phyloP scores from a whole-genome alignment of 2,329 filamentous ascomycete genomes.

The Pseudomassariella vexata region DNA sequence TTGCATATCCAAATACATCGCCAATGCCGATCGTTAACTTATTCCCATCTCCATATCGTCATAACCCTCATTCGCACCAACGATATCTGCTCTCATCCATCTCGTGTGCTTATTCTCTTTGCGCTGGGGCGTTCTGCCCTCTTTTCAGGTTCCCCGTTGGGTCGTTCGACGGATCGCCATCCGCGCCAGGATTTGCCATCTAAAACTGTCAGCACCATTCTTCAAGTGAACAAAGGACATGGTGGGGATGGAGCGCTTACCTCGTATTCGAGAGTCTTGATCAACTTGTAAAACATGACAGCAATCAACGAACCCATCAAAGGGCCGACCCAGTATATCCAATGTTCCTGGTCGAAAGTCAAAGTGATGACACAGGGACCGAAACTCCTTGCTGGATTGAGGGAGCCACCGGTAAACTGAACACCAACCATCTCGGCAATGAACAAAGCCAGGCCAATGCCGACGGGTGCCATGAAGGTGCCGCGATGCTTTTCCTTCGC shows the following conservation, averaged over 20 bases:
- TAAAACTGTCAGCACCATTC: conserved; percentile 11
- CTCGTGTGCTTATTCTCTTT: no score
- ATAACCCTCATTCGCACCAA: no score
- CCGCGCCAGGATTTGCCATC: conserved; percentile 41
- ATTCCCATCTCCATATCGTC: no score
- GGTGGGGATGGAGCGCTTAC: conserved; percentile 9
- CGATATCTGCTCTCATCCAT: no score
- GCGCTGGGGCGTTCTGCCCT: conserved; percentile 14
- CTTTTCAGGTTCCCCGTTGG: conserved; percentile 38
- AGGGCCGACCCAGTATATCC: conserved; percentile 25
- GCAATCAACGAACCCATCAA: conserved; percentile 27
- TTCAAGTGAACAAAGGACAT: not conserved
- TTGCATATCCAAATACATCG: no score
- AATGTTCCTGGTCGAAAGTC: conserved; percentile 19
- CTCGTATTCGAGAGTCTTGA: conserved; percentile 34
- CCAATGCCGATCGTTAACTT: no score
- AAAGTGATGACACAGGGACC: conserved; percentile 37
- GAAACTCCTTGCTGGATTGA: conserved; percentile 41
- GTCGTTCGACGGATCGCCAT: conserved; percentile 36
- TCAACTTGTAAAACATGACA: conserved; percentile 31
- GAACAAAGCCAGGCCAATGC: conserved; percentile 57
- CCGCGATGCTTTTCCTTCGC: conserved; percentile 58
- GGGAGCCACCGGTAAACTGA: conserved; percentile 40
- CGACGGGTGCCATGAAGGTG: conserved; percentile 57
- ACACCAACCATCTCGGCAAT: conserved; percentile 39